Percentiles rank a stretch among this genome's conserved stretches.
These are phyloP conservation scores for Pyracantha coccinea DNA, from an alignment of 331 rosid genomes.

Conservation along the genomic window DNA sequence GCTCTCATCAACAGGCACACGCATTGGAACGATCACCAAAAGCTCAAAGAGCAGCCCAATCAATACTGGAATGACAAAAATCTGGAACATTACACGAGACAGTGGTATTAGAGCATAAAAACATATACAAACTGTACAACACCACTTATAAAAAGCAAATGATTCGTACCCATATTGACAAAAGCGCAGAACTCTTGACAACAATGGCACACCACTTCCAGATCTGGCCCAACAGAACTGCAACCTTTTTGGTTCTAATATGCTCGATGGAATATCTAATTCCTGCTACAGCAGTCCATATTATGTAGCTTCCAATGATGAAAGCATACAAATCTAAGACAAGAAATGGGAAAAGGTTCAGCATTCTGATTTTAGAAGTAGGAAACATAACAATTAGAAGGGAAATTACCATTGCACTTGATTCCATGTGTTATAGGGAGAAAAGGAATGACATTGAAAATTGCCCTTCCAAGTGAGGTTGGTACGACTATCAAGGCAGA, in stretches of 20 bases:
- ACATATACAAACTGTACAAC: constrained; percentile 5
- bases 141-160: background rate
- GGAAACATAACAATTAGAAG: background rate
- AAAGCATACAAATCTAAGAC: constrained; percentile 82
- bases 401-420: constrained; percentile 78
- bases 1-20: constrained; percentile 99
- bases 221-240: constrained; percentile 59
- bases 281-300: constrained; percentile 96
- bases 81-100: constrained; percentile 31
- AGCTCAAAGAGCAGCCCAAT: constrained; percentile 98
- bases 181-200: constrained; percentile 80
- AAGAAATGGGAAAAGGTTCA: constrained; percentile 10
- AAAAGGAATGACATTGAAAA: constrained; percentile 85
- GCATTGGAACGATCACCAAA: constrained; percentile 96
- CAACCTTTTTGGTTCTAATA: constrained; percentile 53
- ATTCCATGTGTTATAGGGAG: constrained; percentile 97
- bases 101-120: background rate
- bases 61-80: constrained; percentile 87
- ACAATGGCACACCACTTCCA: constrained; percentile 91
- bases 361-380: background rate
- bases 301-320: constrained; percentile 89
- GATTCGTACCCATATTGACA: constrained; percentile 87
- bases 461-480: constrained; percentile 74
- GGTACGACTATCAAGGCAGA: constrained; percentile 92
- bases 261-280: constrained; percentile 80